Evolutionary conservation across 1,284 basidiomycete genomes (phyloP).

Genomic region (Microbotryum silenes-acaulis): DNA sequence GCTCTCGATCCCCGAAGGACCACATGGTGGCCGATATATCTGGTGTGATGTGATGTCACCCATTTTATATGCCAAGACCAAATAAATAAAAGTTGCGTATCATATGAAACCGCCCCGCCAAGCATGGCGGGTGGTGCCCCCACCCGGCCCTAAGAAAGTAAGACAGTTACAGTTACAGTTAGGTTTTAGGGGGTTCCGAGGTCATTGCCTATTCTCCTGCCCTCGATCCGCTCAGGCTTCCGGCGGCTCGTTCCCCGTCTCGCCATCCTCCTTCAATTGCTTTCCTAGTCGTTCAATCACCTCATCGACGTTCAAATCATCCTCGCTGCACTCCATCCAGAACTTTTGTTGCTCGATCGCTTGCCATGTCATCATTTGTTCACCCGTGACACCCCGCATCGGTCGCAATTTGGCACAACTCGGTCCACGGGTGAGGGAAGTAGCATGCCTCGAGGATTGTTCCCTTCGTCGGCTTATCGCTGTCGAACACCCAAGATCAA

Average conservation of each 20-base stretch:
- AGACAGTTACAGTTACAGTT: no score
- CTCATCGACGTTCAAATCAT: conserved; percentile 24
- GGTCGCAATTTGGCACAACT: conserved; percentile 23
- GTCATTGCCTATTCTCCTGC: neutral
- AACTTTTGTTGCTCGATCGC: conserved; percentile 34
- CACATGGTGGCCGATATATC: no score
- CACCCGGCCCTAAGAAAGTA: no score
- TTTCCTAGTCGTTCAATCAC: conserved; percentile 23
- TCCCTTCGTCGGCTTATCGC: conserved; percentile 31
- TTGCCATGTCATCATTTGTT: conserved; percentile 32
- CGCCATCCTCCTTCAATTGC: conserved; percentile 25
- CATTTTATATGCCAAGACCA: no score
- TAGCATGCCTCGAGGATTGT: conserved; percentile 32
- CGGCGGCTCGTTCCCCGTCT: conserved; percentile 26
- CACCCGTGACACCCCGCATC: conserved; percentile 31
- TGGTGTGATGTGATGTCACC: no score
- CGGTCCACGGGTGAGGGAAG: conserved; percentile 31
- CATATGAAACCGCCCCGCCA: no score
- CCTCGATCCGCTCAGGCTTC: neutral
- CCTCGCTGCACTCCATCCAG: conserved; percentile 25
- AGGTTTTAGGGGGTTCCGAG: no score
- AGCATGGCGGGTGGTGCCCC: no score
- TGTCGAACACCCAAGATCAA: neutral
- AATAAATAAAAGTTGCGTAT: no score
- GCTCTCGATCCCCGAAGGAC: no score